Conservation (phyloP, 2,329 filamentous ascomycete species). For the Aspergillus pseudoviridinutans region DNA sequence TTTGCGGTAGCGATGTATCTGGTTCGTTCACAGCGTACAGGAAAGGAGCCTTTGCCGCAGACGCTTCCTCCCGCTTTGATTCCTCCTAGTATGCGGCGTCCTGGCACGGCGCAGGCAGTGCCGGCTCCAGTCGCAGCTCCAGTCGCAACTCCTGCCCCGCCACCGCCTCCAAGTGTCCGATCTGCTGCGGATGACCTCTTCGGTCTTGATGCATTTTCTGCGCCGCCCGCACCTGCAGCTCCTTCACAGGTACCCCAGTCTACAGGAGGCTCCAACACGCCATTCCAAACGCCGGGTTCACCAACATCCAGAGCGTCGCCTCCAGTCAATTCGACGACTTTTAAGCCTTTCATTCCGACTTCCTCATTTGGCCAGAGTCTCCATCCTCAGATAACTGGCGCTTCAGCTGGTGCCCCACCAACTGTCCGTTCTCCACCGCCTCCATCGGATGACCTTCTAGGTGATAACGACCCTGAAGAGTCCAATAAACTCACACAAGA, state of each 20-base stretch:
- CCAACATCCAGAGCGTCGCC: slow-evolving; percentile 40
- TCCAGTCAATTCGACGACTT: slow-evolving; percentile 49
- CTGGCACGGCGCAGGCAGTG: slow-evolving; percentile 33
- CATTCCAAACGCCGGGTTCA: slow-evolving; percentile 53
- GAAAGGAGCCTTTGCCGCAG: slow-evolving; percentile 67
- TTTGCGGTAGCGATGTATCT: slow-evolving; percentile 98
- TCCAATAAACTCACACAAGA: slow-evolving; percentile 85
- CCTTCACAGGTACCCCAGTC: slow-evolving; percentile 61
- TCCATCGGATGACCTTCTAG: slow-evolving; percentile 78
- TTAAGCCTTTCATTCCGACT: slow-evolving; percentile 88
- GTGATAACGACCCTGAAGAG: slow-evolving; percentile 81
- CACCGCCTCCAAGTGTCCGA: slow-evolving; percentile 59
- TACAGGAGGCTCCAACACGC: slow-evolving; percentile 66
- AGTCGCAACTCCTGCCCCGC: no score
- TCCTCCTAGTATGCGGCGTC: slow-evolving; percentile 75
- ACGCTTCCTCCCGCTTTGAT: slow-evolving; percentile 77
- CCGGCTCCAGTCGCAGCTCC: slow-evolving; percentile 43
- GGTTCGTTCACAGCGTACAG: slow-evolving; percentile 81
- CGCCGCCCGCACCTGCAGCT: slow-evolving; percentile 48
- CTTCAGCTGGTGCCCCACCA: slow-evolving; percentile 36
- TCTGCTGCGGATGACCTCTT: slow-evolving; percentile 93
- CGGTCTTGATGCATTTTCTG: slow-evolving; percentile 73
- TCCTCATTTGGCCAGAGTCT: slow-evolving; percentile 87
- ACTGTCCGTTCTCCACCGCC: slow-evolving; percentile 44
- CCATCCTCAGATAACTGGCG: slow-evolving; percentile 71